These are phyloP conservation scores for Chytriomyces confervae DNA, from an alignment of 192 early-diverging fungal species.

Conservation along the genomic window DNA sequence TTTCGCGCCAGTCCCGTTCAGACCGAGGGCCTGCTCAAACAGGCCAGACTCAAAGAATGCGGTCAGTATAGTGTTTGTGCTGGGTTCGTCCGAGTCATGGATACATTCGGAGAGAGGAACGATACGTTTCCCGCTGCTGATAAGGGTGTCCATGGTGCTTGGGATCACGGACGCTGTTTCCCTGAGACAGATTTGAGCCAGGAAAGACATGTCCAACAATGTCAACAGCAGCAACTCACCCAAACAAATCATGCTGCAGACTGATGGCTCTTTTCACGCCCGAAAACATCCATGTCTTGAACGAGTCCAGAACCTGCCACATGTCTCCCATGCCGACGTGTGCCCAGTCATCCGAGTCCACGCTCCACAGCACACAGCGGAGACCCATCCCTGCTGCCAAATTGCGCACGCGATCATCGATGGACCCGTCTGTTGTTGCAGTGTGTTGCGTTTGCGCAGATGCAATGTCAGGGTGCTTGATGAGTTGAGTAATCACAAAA, in stretches of 20 bases:
- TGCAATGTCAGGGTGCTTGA: too few species aligned
- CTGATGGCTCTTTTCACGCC: constrained; percentile 5
- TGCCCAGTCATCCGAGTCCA: constrained; percentile 11
- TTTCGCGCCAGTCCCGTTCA: too few species aligned
- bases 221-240: neutral
- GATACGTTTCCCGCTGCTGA: neutral
- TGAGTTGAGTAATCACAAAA: neutral
- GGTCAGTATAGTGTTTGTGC: neutral
- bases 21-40: neutral
- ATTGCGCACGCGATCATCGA: constrained; percentile 50
- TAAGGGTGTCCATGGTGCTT: neutral
- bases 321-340: neutral
- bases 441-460: neutral
- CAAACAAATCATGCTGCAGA: neutral
- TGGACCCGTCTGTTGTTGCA: neutral
- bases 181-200: too few species aligned
- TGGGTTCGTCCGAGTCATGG: neutral
- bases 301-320: neutral
- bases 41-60: constrained; percentile 1
- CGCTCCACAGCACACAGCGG: neutral
- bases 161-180: neutral
- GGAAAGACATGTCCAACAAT: too few species aligned
- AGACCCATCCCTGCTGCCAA: constrained; percentile 54
- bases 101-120: constrained; percentile 5
- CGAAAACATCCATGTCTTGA: neutral